Base-by-base conservation (phyloP, 2,329 filamentous ascomycete genomes). In the Phyllosticta paracitricarpa region DNA sequence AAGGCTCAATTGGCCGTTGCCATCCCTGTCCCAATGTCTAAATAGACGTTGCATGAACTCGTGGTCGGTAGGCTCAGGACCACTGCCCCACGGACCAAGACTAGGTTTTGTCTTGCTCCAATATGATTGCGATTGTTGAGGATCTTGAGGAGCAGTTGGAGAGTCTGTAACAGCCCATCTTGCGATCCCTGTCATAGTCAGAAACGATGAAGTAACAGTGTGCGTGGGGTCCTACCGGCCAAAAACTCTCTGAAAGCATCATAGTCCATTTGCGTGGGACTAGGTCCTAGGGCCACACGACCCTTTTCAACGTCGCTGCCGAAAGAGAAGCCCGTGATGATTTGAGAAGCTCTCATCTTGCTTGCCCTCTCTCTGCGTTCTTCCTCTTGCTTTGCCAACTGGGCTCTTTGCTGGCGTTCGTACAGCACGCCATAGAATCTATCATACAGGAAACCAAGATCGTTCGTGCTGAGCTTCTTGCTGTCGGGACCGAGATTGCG, bases 251-350 rank as follows among this genome's bases (percentile, higher is more conserved):
- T 82, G 75, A 97, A 99, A 1, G 89, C 91, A 73, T 96, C 90
- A 70, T 97, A 99, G 73, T 97, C 92, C 94, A 99, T 99, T 66
- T 92, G 81, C 28, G 88, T 95, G 14, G 91, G 90, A 73, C 91
- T 97, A 6, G 91, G 88, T 0, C 92, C 93, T 1, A 97, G 81
- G 0, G 90, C 93, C 19, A 97, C 91, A 58, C 93, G 84, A 0
- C 91, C 92, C 70, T 89, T 89, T 72, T 96, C 91, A 10, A 89
- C 82, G 63, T 84, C 69, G 12, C 74, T 78, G 28, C 71, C 73
- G 51, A 77, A 78, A 1, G 79, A 66, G 30, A 78, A 73, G 1
- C 77, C 77, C 72, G 77, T 75, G 9, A 82, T 72, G 8, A 81
- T 69, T 64, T 82, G 78, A 4, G 75, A 74, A 17, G 78, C 77